Evolutionary conservation across 179 eudicot genomes (phyloP).

Genomic region (Vitellaria paradoxa): DNA sequence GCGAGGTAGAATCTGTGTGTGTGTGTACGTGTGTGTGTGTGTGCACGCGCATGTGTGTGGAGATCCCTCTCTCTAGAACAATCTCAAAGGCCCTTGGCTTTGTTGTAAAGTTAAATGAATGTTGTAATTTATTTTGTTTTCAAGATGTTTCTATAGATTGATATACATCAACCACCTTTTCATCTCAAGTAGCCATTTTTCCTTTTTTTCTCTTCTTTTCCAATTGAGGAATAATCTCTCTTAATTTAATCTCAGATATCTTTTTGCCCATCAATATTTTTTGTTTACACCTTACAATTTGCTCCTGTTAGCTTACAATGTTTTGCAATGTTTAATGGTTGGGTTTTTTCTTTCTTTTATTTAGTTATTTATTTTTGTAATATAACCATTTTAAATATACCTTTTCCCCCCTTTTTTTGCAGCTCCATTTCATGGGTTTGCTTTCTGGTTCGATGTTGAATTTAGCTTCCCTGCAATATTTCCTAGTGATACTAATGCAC

Average conservation of each 20-base stretch:
- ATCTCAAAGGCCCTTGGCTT: not conserved
- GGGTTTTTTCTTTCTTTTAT: not conserved
- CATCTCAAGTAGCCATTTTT: not conserved
- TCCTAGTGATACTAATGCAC: conserved; percentile 33
- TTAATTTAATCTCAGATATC: not conserved
- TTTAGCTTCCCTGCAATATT: conserved; percentile 49
- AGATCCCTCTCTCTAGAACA: not conserved
- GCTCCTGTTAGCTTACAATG: not conserved
- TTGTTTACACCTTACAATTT: not conserved
- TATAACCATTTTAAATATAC: not conserved
- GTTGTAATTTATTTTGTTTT: not conserved
- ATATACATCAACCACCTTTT: not conserved
- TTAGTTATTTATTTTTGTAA: not conserved
- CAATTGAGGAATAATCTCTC: not conserved
- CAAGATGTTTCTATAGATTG: not conserved
- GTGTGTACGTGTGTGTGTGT: not conserved
- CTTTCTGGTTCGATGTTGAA: conserved; percentile 99
- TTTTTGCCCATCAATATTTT: not conserved
- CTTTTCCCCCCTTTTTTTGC: conserved; percentile 22
- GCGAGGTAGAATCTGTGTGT: conserved; percentile 60
- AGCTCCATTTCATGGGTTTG: conserved; percentile 98
- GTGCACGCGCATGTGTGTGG: not conserved
- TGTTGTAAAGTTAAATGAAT: not conserved
- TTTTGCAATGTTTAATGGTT: not conserved
- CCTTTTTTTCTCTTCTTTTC: not conserved